Percentiles rank a stretch among this genome's conserved stretches.
phyloP scores from a whole-genome alignment of 2,329 filamentous ascomycete genomes.

The Claviceps purpurea region DNA sequence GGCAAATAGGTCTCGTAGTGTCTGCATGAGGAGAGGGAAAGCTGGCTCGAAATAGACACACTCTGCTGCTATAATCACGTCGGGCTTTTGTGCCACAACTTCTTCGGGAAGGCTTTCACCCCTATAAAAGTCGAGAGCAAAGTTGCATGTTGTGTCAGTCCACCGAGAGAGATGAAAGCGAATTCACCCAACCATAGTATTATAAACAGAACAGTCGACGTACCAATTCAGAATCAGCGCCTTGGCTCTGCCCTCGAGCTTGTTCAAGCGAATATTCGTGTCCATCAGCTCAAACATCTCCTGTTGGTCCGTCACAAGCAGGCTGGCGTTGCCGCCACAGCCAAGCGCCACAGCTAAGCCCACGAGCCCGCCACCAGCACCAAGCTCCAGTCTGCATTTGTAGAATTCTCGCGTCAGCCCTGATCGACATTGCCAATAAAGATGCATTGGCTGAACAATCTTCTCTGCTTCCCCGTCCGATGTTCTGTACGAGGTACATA shows the following conservation, averaged over 20 bases:
- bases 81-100: conserved; percentile 46
- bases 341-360: conserved; percentile 49
- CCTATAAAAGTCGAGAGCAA: conserved; percentile 25
- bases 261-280: conserved; percentile 75
- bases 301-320: conserved; percentile 76
- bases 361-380: conserved; percentile 81
- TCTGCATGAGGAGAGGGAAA: conserved; percentile 74
- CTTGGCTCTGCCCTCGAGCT: conserved; percentile 46
- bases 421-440: not conserved
- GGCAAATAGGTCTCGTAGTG: conserved; percentile 59
- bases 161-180: not conserved
- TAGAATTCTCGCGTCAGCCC: conserved; percentile 9
- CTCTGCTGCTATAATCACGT: conserved; percentile 84
- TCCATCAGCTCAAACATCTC: conserved; percentile 79
- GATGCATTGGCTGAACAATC: not conserved
- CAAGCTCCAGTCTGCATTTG: conserved; percentile 63
- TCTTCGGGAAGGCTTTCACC: conserved; percentile 43
- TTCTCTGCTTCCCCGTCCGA: not conserved
- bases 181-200: not conserved
- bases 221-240: conserved; percentile 73
- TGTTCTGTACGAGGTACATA: not conserved
- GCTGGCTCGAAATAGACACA: conserved; percentile 96
- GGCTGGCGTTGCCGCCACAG: conserved; percentile 35
- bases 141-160: not conserved
- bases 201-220: conserved; percentile 14